Conservation (phyloP, 352 stramenopile species). For the Blastocystis sp. region DNA sequence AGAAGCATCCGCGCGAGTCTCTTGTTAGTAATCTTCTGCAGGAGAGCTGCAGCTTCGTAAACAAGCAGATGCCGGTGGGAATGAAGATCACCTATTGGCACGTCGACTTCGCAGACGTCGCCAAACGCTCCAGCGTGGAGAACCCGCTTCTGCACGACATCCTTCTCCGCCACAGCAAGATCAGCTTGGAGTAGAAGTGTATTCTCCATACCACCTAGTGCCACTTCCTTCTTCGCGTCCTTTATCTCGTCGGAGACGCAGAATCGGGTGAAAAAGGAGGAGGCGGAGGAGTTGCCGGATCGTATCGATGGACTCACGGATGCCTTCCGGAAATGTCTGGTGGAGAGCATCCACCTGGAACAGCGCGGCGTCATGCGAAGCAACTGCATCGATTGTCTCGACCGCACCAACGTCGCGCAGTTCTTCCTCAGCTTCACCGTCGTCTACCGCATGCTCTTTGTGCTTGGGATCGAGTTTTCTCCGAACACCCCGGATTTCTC, state of each 20-base stretch:
- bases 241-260: not conserved
- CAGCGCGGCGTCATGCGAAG: constrained; percentile 91
- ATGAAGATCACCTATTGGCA: constrained; percentile 52
- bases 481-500: not conserved
- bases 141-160: constrained; percentile 50
- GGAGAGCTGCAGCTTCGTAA: constrained; percentile 92
- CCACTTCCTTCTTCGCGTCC: constrained; percentile 26
- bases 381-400: constrained; percentile 95
- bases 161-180: not conserved
- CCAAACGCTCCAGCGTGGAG: constrained; percentile 32
- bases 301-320: not conserved
- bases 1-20: constrained; percentile 89
- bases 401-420: constrained; percentile 80
- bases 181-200: not conserved
- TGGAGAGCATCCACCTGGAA: constrained; percentile 74
- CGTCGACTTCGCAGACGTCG: constrained; percentile 44
- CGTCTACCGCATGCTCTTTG: constrained; percentile 53
- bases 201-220: not conserved
- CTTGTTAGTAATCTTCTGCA: constrained; percentile 92
- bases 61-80: constrained; percentile 69
- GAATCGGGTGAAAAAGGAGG: not conserved
- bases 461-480: constrained; percentile 33
- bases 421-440: constrained; percentile 67
- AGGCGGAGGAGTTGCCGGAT: not conserved
- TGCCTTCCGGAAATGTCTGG: not conserved